Percentiles rank a stretch among this genome's conserved stretches.
Evolutionary conservation across 305 asterid genomes (phyloP).

Genomic region (Plantago lanceolata): DNA sequence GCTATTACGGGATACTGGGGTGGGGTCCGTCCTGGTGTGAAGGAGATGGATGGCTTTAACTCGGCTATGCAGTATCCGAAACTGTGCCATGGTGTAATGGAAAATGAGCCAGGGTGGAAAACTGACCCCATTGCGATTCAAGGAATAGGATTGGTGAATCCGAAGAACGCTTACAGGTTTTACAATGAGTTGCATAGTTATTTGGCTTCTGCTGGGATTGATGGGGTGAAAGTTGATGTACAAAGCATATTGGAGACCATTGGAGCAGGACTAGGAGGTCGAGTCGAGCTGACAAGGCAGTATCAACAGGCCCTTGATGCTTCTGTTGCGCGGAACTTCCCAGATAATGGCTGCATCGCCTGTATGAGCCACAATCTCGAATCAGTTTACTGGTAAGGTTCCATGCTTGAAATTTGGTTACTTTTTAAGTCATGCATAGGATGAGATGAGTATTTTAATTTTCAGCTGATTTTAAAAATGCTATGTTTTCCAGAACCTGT

Average conservation of each 20-base stretch:
- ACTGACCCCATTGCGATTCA: conserved; percentile 49
- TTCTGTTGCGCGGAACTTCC: conserved; percentile 65
- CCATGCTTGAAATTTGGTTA: background rate
- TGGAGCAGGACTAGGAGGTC: conserved; percentile 83
- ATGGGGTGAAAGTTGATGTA: conserved; percentile 73
- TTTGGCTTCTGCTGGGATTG: conserved; percentile 42
- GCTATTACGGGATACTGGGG: conserved; percentile 69
- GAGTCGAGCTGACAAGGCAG: conserved; percentile 77
- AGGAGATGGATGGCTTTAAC: conserved; percentile 47
- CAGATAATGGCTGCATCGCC: conserved; percentile 85
- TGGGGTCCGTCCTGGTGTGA: conserved; percentile 49
- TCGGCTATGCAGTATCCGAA: conserved; percentile 69
- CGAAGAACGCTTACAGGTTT: conserved; percentile 41
- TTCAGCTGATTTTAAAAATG: background rate
- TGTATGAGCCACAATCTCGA: conserved; percentile 96
- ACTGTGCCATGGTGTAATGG: conserved; percentile 66
- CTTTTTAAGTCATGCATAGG: conserved; percentile 15
- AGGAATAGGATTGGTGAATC: conserved; percentile 53
- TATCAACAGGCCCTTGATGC: conserved; percentile 93
- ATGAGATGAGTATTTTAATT: background rate
- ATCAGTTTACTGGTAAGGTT: conserved; percentile 69
- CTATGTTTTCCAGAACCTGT: background rate
- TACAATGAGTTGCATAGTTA: conserved; percentile 58
- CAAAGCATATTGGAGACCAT: conserved; percentile 87
- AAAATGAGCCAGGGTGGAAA: conserved; percentile 80